Evolutionary conservation across 2,329 filamentous ascomycete genomes (phyloP).

Genomic region (Fusarium sp.): DNA sequence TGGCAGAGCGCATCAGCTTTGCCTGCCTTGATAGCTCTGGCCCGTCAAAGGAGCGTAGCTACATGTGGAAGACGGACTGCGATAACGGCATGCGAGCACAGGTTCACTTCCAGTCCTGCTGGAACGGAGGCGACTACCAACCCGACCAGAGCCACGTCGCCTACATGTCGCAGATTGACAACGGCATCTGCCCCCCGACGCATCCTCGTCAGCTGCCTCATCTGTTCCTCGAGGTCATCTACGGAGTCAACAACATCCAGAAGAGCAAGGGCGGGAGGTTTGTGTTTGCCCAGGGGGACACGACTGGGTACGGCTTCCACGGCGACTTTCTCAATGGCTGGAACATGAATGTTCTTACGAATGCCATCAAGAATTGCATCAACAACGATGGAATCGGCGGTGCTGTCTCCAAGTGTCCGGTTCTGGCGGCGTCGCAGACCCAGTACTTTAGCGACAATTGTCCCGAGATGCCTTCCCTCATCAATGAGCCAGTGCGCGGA

Average conservation of each 20-base stretch:
- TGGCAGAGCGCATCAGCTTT: slow-evolving; percentile 44
- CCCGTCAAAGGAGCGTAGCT: slow-evolving; percentile 33
- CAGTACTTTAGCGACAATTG: slow-evolving; percentile 41
- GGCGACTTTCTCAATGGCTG: slow-evolving; percentile 46
- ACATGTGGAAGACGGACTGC: slow-evolving; percentile 44
- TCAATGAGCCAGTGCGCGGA: slow-evolving; percentile 38
- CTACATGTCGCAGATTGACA: slow-evolving; percentile 45
- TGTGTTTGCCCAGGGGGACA: slow-evolving; percentile 45
- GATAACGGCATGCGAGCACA: slow-evolving; percentile 46
- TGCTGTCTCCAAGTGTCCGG: slow-evolving; percentile 29
- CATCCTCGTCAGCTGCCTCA: slow-evolving; percentile 43
- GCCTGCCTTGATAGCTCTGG: slow-evolving; percentile 44
- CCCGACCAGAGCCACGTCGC: slow-evolving; percentile 43
- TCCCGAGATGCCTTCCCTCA: slow-evolving; percentile 37
- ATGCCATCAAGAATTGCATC: slow-evolving; percentile 41
- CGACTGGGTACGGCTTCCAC: slow-evolving; percentile 43
- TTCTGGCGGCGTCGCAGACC: slow-evolving; percentile 40
- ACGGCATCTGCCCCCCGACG: slow-evolving; percentile 42
- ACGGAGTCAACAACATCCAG: slow-evolving; percentile 41
- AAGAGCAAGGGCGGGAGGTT: slow-evolving; percentile 45
- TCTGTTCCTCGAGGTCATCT: slow-evolving; percentile 44
- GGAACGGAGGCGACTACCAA: slow-evolving; percentile 44
- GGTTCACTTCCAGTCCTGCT: slow-evolving; percentile 45
- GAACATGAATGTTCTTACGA: slow-evolving; percentile 32
- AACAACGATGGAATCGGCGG: slow-evolving; percentile 39